A percentile compares a stretch with the other conserved stretches of the same genome.
These are phyloP conservation scores for Pulicaria dysenterica DNA, from an alignment of 129 eudicot genomes.

Conservation along the genomic window DNA sequence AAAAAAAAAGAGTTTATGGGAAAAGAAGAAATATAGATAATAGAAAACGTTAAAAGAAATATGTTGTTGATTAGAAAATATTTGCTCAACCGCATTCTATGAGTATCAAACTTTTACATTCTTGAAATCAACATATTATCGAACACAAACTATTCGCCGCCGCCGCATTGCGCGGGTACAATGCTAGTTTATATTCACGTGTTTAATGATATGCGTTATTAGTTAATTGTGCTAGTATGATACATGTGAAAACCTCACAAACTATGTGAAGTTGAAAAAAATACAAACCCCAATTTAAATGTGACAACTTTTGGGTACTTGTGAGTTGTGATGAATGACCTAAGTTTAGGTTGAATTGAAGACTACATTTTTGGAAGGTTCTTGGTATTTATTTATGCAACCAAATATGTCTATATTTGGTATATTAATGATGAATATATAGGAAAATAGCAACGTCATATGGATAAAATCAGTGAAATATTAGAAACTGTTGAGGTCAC, in stretches of 20 bases:
- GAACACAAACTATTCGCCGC: too few relatives aligned
- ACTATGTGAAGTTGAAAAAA: not conserved
- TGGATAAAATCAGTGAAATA: slow-evolving; percentile 19
- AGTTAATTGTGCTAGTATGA: not conserved
- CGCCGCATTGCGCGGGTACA: too few relatives aligned
- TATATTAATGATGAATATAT: slow-evolving; percentile 13
- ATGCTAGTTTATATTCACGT: not conserved
- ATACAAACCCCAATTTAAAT: not conserved
- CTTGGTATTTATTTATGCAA: slow-evolving; percentile 23
- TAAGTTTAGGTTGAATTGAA: slow-evolving; percentile 14
- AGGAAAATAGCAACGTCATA: slow-evolving; percentile 22
- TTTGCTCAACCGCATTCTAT: too few relatives aligned
- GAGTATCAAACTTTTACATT: too few relatives aligned
- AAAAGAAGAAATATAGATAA: too few relatives aligned
- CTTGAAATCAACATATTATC: too few relatives aligned
- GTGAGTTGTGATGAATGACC: slow-evolving; percentile 9
- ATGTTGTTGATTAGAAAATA: too few relatives aligned
- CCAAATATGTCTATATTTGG: slow-evolving; percentile 15
- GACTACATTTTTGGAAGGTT: slow-evolving; percentile 13
- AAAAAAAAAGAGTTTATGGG: too few relatives aligned
- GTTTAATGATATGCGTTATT: not conserved
- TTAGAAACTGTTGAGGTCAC: slow-evolving; percentile 22
- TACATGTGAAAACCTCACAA: slow-evolving; percentile 16
- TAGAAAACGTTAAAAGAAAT: too few relatives aligned
- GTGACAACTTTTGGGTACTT: not conserved